Evolutionary conservation across 192 early-diverging fungal genomes (phyloP), one percentile per base, ranked within the genome.

Genomic region (Backusella liffmaniae): DNA sequence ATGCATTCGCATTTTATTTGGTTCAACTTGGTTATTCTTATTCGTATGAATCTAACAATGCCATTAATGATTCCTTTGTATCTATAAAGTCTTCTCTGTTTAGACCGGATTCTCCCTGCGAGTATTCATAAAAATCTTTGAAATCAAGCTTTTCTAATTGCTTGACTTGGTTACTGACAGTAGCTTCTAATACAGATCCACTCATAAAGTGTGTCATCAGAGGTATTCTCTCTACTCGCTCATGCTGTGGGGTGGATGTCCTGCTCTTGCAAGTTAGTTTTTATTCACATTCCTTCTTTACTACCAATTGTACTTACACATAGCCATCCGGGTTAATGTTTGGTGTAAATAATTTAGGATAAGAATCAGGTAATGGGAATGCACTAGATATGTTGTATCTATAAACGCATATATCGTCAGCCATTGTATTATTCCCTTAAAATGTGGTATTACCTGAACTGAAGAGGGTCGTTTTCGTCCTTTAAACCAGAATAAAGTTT

Each of bases 281-380:
- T 32, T 32, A 30, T 32, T 32, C 3, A 4, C 21, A 21, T 41
- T 70, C 7, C 9, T 13, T 62, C 5, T 44, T 41, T 26, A 4
- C 18, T 26, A 29, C 4, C 13, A 44, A 12, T 34, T 26, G 4
- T 51, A 37, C 76, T 77, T 77, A 74, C 72, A 73, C 56, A 13
- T 42, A 32, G 16, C 77, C 77, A 56, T 79, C 77, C 6, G 35
- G 15, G 26, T 44, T 44, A 5, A 79, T 16, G 26, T 42, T 16
- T 1, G 62, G 16, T 12, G 21, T 46, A 56, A 80, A 80, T 65
- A 80, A 41, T 6, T 72, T 71, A 2, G 79, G 79, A 35, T 68
- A 76, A 18, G 79, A 73, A 32, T 80, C 79, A 34, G 72, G 46
- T 3, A 80, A 32, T 32, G 79, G 79, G 51, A 77, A 80, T 21